A percentile compares a stretch with the other conserved stretches of the same genome.
Evolutionary conservation across 2,329 filamentous ascomycete species (phyloP).

Genomic region (Byssochlamys sp.): DNA sequence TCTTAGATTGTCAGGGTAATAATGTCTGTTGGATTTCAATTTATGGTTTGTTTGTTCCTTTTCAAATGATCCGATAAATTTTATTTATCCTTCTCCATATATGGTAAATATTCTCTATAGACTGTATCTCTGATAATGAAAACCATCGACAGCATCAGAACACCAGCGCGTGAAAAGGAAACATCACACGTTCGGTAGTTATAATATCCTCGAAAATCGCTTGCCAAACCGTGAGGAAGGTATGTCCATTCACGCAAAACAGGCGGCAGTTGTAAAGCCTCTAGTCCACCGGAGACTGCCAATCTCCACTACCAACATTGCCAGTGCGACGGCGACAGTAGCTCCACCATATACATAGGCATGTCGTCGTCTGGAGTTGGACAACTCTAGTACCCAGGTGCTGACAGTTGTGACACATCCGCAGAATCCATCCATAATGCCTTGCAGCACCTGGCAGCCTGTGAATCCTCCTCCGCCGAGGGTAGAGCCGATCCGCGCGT

Average conservation of each 20-base stretch:
- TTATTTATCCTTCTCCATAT: no score
- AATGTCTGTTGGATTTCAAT: no score
- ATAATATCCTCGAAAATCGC: no score
- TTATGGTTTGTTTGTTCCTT: not conserved
- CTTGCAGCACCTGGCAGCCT: constrained; percentile 56
- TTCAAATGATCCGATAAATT: not conserved
- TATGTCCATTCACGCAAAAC: not conserved
- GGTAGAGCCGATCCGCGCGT: constrained; percentile 39
- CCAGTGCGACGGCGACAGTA: constrained; percentile 53
- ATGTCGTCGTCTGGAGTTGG: constrained; percentile 40
- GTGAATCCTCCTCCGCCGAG: constrained; percentile 40
- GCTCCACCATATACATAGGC: constrained; percentile 58
- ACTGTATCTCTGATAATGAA: no score
- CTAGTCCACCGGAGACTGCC: constrained; percentile 63
- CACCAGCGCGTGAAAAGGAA: no score
- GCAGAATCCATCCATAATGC: constrained; percentile 55
- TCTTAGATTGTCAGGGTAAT: no score
- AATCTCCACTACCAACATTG: constrained; percentile 59
- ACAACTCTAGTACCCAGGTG: constrained; percentile 53
- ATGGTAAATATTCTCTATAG: no score
- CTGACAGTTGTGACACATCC: constrained; percentile 56
- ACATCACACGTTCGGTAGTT: no score
- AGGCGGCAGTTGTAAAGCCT: constrained; percentile 37
- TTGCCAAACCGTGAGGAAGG: not conserved
- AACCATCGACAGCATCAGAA: no score